Evolutionary conservation across 768 basidiomycete genomes (phyloP), one percentile per base, ranked within the genome.

Genomic region (Amanita brunnescens): DNA sequence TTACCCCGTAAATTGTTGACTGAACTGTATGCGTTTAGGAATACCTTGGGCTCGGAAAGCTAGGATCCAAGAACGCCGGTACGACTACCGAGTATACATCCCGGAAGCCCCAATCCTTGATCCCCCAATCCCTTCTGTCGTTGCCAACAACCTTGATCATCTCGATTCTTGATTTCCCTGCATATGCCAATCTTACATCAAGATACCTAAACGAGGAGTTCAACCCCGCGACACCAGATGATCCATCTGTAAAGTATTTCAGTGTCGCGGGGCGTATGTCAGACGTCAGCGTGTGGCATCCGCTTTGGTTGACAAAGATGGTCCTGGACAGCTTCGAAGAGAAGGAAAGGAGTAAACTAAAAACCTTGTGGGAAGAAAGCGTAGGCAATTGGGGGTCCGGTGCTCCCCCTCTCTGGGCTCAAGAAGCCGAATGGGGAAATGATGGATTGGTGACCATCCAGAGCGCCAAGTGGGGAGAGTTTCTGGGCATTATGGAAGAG

Each of bases 271-370:
- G 88, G 0, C 80, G 92, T n/a, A 71, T 81, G 49, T 68, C 73
- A 14, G 66, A 70, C 40, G 74, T 86, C 56, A 80, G 65, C 64
- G 74, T 94, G 29, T 91, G 87, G 84, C 96, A 98, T 64, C 96
- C 96, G 0, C 81, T 99, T 48, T 99, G 95, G 92, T 75, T 97
- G 33, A 91, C 95, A 0, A 96, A 98, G 69, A 77, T 94, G 69
- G 85, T 99, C 26, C 71, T 97, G 33, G 95, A 99, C 61, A 86
- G 88, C 0, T 77, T 81, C 18, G 92, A 93, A 59, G 77, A 79
- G 54, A 74, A 70, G 49, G 74, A 80, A 59, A 66, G 81, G 61
- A 66, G 74, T 18, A 68, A 64, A 16, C 51, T 78, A 20, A 72
- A 69, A 43, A 60, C 61, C 35, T 45, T 58, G 5, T 73, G 72